phyloP scores from a whole-genome alignment of 148 eudicot species.

The Fagopyrum homotropicum region DNA sequence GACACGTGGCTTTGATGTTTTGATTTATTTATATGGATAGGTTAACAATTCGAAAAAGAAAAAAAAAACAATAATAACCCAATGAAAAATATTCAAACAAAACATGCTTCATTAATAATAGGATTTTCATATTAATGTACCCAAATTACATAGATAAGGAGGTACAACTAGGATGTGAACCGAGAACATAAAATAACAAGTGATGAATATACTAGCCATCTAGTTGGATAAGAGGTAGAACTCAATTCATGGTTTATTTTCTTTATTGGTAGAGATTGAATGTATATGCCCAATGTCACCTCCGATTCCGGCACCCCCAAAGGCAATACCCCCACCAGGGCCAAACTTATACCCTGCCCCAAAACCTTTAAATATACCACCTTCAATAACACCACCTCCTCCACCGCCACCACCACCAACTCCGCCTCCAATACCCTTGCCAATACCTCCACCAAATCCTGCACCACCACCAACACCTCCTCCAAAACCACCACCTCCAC shows the following conservation, averaged over 20 bases:
- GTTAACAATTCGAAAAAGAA: too few species aligned
- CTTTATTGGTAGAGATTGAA: neutral
- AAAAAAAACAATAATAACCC: too few species aligned
- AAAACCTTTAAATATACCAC: neutral
- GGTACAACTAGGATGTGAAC: too few species aligned
- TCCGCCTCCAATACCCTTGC: neutral
- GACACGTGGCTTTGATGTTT: too few species aligned
- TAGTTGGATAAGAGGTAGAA: neutral
- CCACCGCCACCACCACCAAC: neutral
- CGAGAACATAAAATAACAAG: neutral
- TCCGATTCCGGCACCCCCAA: neutral
- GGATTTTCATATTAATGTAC: too few species aligned
- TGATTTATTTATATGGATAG: too few species aligned
- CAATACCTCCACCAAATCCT: neutral
- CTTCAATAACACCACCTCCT: neutral
- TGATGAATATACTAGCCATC: neutral
- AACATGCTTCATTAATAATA: too few species aligned
- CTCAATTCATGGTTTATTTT: neutral
- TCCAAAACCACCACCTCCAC: slow-evolving; percentile 1
- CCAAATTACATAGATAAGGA: too few species aligned
- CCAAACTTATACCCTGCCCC: neutral
- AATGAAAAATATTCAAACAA: too few species aligned
- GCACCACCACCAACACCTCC: neutral
- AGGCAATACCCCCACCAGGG: neutral
- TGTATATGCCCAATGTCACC: neutral